These are phyloP conservation scores for Heliocybe sulcata DNA, from an alignment of 1,284 basidiomycete genomes.

Conservation along the genomic window DNA sequence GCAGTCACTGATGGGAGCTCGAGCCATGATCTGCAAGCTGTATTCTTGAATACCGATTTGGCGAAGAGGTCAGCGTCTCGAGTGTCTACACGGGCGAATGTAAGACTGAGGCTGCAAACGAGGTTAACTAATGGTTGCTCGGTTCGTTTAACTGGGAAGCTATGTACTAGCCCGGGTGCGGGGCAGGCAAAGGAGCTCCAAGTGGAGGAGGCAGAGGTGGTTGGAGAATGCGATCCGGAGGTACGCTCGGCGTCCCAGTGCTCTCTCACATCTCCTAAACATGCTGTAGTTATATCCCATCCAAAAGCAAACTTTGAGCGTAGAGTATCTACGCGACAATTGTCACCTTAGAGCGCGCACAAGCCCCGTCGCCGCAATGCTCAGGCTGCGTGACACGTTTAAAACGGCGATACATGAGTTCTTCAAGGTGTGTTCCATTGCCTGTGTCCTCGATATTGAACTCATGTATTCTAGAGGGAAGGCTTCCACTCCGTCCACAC, in stretches of 20 bases:
- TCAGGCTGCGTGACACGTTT: conserved; percentile 63
- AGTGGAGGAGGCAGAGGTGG: conserved; percentile 56
- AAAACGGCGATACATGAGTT: conserved; percentile 47
- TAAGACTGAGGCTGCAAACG: conserved; percentile 3
- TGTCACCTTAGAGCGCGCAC: conserved; percentile 83
- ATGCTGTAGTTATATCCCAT: conserved; percentile 68
- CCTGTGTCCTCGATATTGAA: neutral
- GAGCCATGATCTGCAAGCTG: conserved; percentile 65
- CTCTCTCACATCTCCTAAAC: neutral
- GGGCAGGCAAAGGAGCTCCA: conserved; percentile 73
- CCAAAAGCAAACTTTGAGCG: conserved; percentile 74
- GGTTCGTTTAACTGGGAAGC: conserved; percentile 58
- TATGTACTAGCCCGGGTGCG: conserved; percentile 58
- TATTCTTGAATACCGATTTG: conserved; percentile 45
- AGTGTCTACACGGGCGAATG: neutral
- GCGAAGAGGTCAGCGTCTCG: conserved; percentile 29
- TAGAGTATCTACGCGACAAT: conserved; percentile 75
- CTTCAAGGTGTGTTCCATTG: conserved; percentile 53
- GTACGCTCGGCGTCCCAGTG: conserved; percentile 29
- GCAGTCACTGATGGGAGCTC: conserved; percentile 81
- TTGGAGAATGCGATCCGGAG: conserved; percentile 74
- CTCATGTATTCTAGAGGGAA: conserved; percentile 36
- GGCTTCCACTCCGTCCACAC: conserved; percentile 80
- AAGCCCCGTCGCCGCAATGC: conserved; percentile 58
- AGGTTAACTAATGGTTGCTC: conserved; percentile 70